Percentiles rank a stretch among this genome's conserved stretches.
These are phyloP conservation scores for Marchantia paleacea DNA, from an alignment of 225 moss, liverwort and hornwort species.

Conservation along the genomic window DNA sequence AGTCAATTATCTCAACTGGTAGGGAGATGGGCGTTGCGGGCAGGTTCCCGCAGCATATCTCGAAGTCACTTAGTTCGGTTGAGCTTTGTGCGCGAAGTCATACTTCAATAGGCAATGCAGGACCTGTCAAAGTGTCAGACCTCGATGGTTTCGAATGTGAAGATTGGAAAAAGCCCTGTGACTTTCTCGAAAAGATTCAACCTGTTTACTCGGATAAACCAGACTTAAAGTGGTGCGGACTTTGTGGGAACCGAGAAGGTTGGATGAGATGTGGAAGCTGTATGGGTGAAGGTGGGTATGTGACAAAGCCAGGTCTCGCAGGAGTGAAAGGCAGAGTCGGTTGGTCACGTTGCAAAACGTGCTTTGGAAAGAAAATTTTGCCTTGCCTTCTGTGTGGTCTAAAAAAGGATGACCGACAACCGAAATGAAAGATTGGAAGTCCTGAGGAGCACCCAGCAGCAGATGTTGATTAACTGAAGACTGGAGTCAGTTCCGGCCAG, in stretches of 20 bases:
- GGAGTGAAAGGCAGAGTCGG: slow-evolving; percentile 68
- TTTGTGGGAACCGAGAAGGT: slow-evolving; percentile 63
- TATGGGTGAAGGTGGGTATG: slow-evolving; percentile 66
- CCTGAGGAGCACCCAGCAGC: not conserved
- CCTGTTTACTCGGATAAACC: not conserved
- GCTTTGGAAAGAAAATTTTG: slow-evolving; percentile 48
- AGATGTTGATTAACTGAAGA: not conserved
- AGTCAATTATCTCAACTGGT: not conserved
- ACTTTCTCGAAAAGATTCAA: not conserved
- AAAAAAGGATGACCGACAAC: not conserved
- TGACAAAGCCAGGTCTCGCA: slow-evolving; percentile 67
- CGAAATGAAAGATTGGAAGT: not conserved
- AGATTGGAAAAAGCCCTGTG: not conserved
- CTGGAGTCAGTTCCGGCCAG: not conserved
- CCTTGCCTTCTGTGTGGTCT: slow-evolving; percentile 59
- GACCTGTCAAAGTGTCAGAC: not conserved
- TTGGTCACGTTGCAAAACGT: slow-evolving; percentile 73
- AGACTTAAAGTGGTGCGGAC: slow-evolving; percentile 53
- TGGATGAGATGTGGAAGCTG: slow-evolving; percentile 71
- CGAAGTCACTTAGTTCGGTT: not conserved
- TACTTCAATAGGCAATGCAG: not conserved
- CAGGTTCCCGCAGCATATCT: not conserved
- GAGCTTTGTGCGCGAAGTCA: not conserved
- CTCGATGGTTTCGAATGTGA: not conserved
- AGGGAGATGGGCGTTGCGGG: not conserved